Evolutionary conservation across 352 stramenopile genomes (phyloP), one percentile per base, ranked within the genome.

Genomic region (Pythium coloratum): DNA sequence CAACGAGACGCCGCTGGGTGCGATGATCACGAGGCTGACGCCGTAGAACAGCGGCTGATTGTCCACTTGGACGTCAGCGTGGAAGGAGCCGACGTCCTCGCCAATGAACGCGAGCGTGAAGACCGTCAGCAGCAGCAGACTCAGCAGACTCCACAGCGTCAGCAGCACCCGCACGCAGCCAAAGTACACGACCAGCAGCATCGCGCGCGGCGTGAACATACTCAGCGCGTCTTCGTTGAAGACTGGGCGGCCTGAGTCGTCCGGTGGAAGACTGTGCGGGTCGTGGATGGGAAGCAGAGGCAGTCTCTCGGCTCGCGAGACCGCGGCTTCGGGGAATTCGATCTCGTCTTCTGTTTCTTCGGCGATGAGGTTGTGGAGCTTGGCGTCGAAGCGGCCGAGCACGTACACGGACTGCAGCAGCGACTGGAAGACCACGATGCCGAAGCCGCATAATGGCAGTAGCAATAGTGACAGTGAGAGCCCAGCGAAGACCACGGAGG

Each of bases 361-460:
- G n/a, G 76, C 69, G 24, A 89, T 49, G 0, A 76, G 59, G 65
- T 90, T 92, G 73, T 89, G 80, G 38, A 90, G 63, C 18, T 74
- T 60, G 0, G 66, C 78, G 46, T 90, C 83, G 0, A 70, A 56
- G 54, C 67, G 72, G 50, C 73, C 78, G 44, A 83, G 58, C 47
- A 73, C 77, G 54, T 78, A 86, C 24, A 78, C 72, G 0, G 69
- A 20, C 10, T 64, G 73, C 33, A 89, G 38, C 33, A 89, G 54
- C n/a, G 62, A 33, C 16, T 78, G 70, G 49, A 86, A 80, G 49
- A 89, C 57, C 9, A 77, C 64, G 49, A 89, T 51, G 30, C 80
- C 78, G n/a, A 78, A 77, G 55, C 80, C 77, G 32, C 80, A 89
- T 13, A 89, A 56, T n/a, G 81, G 80, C 26, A 92, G 72, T 50